Evolutionary conservation across 768 basidiomycete species (phyloP).

Genomic region (Hygrocybe punicea): DNA sequence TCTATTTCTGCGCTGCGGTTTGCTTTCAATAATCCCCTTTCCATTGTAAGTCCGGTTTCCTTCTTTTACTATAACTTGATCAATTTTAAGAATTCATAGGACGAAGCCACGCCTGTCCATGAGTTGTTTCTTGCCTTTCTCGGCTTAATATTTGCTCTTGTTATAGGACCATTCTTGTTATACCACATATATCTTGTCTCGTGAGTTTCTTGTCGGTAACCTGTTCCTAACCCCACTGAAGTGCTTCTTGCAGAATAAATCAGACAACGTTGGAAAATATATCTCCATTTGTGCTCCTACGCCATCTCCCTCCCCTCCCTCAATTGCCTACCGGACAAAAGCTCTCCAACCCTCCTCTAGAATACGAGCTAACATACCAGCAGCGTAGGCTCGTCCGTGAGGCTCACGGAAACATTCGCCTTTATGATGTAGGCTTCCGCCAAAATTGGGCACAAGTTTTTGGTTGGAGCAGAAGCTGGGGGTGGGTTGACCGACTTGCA

Average conservation of each 20-base stretch:
- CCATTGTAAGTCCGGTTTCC: conserved; percentile 48
- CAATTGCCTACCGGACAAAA: conserved; percentile 35
- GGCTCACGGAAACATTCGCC: conserved; percentile 55
- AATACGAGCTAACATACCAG: conserved; percentile 61
- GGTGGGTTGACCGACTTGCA: conserved; percentile 52
- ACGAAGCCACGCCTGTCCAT: conserved; percentile 65
- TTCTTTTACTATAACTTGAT: background rate
- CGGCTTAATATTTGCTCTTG: conserved; percentile 56
- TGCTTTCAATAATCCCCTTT: conserved; percentile 60
- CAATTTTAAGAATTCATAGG: conserved; percentile 33
- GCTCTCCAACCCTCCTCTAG: conserved; percentile 66
- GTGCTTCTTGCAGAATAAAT: conserved; percentile 54
- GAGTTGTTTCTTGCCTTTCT: conserved; percentile 61
- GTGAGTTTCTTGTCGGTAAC: conserved; percentile 40
- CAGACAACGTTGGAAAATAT: conserved; percentile 82
- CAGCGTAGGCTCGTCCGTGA: conserved; percentile 66
- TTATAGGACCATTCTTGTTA: conserved; percentile 69
- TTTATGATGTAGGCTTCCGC: conserved; percentile 74
- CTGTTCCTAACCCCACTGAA: conserved; percentile 1
- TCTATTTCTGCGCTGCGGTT: conserved; percentile 54
- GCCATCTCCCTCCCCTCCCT: conserved; percentile 64
- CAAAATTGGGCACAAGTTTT: conserved; percentile 68
- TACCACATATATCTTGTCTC: conserved; percentile 77
- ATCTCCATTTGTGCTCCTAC: conserved; percentile 70
- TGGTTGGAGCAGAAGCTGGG: conserved; percentile 51